A percentile compares a stretch with the other conserved stretches of the same genome.
These are phyloP conservation scores for Lathyrus tuberosus DNA, from an alignment of 306 rosid genomes.

Conservation along the genomic window DNA sequence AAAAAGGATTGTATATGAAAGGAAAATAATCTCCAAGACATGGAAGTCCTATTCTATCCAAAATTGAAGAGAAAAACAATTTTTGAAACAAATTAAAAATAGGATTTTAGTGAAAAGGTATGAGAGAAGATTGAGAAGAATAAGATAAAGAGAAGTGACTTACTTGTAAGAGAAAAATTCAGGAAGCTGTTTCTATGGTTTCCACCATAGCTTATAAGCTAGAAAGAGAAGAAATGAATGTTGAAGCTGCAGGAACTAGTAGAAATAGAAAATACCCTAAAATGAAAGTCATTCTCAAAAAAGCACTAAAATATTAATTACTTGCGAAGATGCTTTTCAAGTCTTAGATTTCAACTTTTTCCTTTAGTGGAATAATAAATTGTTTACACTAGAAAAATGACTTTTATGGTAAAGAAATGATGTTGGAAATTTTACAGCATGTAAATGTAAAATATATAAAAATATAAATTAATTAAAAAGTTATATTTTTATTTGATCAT, in stretches of 20 bases:
- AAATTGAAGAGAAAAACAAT: background rate
- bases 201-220: conserved; percentile 40
- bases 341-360: conserved; percentile 33
- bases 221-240: conserved; percentile 34
- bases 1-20: background rate
- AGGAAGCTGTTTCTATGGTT: conserved; percentile 33
- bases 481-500: background rate
- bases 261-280: conserved; percentile 38
- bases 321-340: conserved; percentile 35
- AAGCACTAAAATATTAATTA: conserved; percentile 31
- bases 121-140: conserved; percentile 30
- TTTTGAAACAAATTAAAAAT: background rate
- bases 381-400: background rate
- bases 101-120: conserved; percentile 14
- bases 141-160: conserved; percentile 25
- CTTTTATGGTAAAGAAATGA: conserved; percentile 4
- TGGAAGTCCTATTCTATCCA: conserved; percentile 14
- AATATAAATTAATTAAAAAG: background rate
- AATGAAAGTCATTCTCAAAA: conserved; percentile 39
- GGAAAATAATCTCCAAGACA: background rate
- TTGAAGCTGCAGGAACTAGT: background rate
- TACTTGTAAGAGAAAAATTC: conserved; percentile 45
- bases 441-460: background rate
- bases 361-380: conserved; percentile 3
- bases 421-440: conserved; percentile 2